Conservation (phyloP, 208 protist species). For the Novymonas esmeraldas region DNA sequence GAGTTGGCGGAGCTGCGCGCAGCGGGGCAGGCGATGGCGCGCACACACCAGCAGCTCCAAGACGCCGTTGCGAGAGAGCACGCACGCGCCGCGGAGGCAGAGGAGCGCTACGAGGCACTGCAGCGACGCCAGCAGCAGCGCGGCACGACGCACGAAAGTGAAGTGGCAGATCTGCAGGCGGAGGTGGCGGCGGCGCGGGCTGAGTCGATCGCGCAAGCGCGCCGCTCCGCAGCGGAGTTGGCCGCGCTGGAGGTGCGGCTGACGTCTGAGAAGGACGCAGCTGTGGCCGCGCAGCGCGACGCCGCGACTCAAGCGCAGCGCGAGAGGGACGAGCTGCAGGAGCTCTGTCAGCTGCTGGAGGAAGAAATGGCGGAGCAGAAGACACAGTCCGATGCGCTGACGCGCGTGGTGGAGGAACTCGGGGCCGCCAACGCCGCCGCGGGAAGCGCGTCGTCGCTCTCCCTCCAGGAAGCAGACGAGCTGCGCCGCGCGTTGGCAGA, state of each 20-base stretch:
- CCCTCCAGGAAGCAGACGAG: too few species aligned
- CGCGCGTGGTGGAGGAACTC: constrained; percentile 23
- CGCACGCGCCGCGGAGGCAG: background rate
- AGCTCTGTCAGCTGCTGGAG: constrained; percentile 44
- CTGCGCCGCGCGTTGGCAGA: constrained; percentile 24
- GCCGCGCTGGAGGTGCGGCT: constrained; percentile 3
- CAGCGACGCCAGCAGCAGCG: background rate
- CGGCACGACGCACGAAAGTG: background rate
- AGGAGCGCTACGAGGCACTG: background rate
- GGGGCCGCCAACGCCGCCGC: constrained; percentile 22
- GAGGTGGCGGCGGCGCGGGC: background rate
- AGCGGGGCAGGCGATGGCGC: background rate
- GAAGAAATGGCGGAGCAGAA: constrained; percentile 45
- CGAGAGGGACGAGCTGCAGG: constrained; percentile 42
- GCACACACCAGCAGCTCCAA: background rate
- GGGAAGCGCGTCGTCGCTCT: constrained; percentile 19
- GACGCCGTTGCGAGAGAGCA: background rate
- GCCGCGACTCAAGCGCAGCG: background rate
- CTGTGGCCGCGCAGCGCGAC: background rate
- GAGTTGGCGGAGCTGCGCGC: background rate
- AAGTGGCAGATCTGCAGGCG: background rate
- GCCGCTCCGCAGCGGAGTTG: too few species aligned
- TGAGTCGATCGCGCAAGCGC: background rate
- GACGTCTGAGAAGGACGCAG: too few species aligned
- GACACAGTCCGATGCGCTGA: constrained; percentile 34